Conservation (phyloP, 495 filamentous ascomycete species). For the Lindgomyces ingoldianus region DNA sequence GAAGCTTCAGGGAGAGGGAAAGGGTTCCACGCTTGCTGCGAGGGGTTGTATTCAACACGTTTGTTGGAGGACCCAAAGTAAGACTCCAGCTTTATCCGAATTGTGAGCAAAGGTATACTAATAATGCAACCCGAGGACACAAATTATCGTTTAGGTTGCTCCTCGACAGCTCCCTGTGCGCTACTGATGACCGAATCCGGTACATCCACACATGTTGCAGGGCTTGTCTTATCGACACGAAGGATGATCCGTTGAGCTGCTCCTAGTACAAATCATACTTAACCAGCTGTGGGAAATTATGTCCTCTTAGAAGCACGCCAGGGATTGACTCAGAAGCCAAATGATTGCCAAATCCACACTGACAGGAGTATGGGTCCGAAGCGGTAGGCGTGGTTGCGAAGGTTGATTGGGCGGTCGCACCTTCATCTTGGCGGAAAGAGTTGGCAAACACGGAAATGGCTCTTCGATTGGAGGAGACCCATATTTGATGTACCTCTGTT, state of each 20-base stretch:
- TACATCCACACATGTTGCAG: slow-evolving; percentile 27
- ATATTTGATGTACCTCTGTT: slow-evolving; percentile 1
- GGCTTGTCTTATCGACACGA: slow-evolving; percentile 19
- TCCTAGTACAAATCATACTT: slow-evolving; percentile 26
- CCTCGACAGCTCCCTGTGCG: slow-evolving; percentile 12
- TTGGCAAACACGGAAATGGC: background rate
- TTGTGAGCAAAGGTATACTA: background rate
- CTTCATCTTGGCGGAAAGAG: slow-evolving; percentile 7
- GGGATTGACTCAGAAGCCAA: slow-evolving; percentile 24
- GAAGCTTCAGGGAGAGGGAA: slow-evolving; percentile 11
- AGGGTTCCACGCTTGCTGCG: slow-evolving; percentile 28
- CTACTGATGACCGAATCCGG: slow-evolving; percentile 25
- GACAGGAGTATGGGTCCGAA: slow-evolving; percentile 14
- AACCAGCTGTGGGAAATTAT: slow-evolving; percentile 21
- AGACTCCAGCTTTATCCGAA: background rate
- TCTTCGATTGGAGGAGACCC: background rate
- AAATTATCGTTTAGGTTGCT: background rate
- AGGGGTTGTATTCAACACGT: slow-evolving; percentile 19
- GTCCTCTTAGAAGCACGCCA: slow-evolving; percentile 14
- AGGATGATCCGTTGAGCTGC: slow-evolving; percentile 17
- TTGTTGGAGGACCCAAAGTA: slow-evolving; percentile 1
- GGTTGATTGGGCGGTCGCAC: background rate
- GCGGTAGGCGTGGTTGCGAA: slow-evolving; percentile 5
- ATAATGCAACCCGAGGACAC: too few relatives aligned
- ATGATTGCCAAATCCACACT: slow-evolving; percentile 19